Base-by-base conservation (phyloP, 2,329 filamentous ascomycete species). In the Fusarium tjaetaba region DNA sequence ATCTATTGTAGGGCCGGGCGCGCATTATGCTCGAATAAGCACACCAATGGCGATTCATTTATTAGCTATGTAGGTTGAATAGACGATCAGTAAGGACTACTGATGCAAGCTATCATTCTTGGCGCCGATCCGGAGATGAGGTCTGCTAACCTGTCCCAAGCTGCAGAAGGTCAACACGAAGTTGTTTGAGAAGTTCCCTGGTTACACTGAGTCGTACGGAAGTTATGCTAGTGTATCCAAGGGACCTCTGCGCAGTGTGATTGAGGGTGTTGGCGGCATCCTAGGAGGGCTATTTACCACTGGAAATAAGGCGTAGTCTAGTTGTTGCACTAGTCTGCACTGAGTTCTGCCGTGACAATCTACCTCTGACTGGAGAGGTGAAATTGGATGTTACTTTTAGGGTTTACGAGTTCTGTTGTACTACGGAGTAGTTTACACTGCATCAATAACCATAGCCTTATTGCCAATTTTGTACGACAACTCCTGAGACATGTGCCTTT, bases 141-240 rank as follows among this genome's bases (percentile, higher is more conserved):
- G 10, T 28, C 24, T 14, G 13, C 28, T n/a, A n/a, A n/a, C 26
- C 4, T 68, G 62, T 2, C 45, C 53, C 1, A 42, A 24, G 36
- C 41, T 68, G 0, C 26, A 68, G 6, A 68, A 68, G 53, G 57
- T 61, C 2, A 68, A 68, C 15, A 58, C 41, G 16, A 48, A 68
- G 53, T 7, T 68, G 11, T 68, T 68, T 20, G 41, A 51, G 20
- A 68, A 68, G 13, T 68, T 53, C 2, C 63, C 63, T 20, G 63
- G 65, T 1, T 68, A 68, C 28, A 68, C 46, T 2, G 62, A 68
- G 26, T 24, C 55, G 8, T 74, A 74, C 9, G 61, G 68, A 18
- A 74, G 39, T 5, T 74, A 74, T 28, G 39, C 43, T 13, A 64
- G 71, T 22, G 49, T 65, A 5, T 57, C 64, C 1, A 74, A 66